Evolutionary conservation across 805 yeast species (phyloP).

Genomic region (Schwanniomyces sp.): DNA sequence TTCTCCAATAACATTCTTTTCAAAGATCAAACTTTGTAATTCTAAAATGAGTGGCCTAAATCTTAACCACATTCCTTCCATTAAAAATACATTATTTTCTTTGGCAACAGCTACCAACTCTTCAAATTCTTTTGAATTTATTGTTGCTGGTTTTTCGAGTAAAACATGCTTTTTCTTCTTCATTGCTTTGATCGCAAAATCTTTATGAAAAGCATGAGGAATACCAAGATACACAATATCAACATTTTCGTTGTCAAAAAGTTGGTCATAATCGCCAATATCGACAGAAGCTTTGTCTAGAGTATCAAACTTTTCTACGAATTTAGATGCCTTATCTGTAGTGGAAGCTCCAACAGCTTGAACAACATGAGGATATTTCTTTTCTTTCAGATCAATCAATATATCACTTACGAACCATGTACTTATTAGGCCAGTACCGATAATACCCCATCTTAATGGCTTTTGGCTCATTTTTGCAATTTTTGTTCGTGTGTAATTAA

Average conservation of each 20-base stretch:
- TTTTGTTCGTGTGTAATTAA: no score
- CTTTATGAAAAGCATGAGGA: conserved; percentile 53
- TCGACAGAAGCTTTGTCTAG: conserved; percentile 20
- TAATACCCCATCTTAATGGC: conserved; percentile 44
- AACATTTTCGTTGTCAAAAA: conserved; percentile 41
- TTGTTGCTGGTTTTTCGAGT: conserved; percentile 56
- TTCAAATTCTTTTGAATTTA: conserved; percentile 44
- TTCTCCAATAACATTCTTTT: conserved; percentile 46
- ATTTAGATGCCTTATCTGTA: conserved; percentile 32
- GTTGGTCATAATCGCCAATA: conserved; percentile 38
- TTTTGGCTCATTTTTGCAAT: not conserved
- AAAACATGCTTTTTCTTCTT: conserved; percentile 48
- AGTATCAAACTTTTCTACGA: conserved; percentile 20
- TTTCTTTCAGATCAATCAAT: conserved; percentile 24
- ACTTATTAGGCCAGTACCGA: conserved; percentile 52
- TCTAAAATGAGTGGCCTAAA: conserved; percentile 47
- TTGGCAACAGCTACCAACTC: conserved; percentile 45
- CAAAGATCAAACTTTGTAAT: conserved; percentile 34
- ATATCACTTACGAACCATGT: conserved; percentile 40
- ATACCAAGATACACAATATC: conserved; percentile 54
- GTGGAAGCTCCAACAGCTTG: conserved; percentile 41
- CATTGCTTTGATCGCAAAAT: conserved; percentile 42
- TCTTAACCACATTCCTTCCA: conserved; percentile 64
- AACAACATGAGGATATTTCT: conserved; percentile 28
- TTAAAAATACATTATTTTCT: conserved; percentile 42